Evolutionary conservation across 2,329 filamentous ascomycete genomes (phyloP).

Genomic region (Berkeleyomyces basicola): DNA sequence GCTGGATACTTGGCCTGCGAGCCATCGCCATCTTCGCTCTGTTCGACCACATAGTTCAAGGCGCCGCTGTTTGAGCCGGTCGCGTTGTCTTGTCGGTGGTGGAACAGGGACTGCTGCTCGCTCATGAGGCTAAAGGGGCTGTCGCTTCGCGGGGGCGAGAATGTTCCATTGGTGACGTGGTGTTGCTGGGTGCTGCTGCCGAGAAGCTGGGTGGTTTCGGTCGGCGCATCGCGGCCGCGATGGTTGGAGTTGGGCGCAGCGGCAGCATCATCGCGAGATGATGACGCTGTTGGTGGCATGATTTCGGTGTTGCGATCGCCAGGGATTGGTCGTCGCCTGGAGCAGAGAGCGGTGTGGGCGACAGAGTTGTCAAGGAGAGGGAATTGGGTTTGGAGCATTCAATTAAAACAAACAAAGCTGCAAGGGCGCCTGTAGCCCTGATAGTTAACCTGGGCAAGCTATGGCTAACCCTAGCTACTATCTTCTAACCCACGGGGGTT

Average conservation of each 20-base stretch:
- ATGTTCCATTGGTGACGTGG: neutral
- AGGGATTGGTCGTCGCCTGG: no score
- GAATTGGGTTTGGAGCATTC: no score
- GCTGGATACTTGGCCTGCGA: neutral
- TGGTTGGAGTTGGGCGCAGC: neutral
- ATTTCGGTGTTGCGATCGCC: no score
- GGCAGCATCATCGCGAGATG: neutral
- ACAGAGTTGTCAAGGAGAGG: no score
- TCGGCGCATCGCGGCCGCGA: neutral
- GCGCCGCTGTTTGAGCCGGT: neutral
- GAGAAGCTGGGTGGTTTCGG: conserved; percentile 6
- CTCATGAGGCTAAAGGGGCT: conserved; percentile 8
- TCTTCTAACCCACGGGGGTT: no score
- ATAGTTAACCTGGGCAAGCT: no score
- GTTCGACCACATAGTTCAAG: neutral
- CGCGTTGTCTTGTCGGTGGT: neutral
- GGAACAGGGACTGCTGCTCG: conserved; percentile 3
- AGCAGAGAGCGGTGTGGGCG: no score
- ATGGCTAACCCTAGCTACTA: no score
- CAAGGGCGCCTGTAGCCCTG: no score
- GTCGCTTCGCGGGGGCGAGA: neutral
- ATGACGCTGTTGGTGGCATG: no score
- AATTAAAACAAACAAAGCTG: no score
- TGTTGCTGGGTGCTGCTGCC: neutral
- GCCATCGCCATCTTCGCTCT: neutral